Base-by-base conservation (phyloP, 1,284 basidiomycete genomes). In the Rhizoctonia solani region DNA sequence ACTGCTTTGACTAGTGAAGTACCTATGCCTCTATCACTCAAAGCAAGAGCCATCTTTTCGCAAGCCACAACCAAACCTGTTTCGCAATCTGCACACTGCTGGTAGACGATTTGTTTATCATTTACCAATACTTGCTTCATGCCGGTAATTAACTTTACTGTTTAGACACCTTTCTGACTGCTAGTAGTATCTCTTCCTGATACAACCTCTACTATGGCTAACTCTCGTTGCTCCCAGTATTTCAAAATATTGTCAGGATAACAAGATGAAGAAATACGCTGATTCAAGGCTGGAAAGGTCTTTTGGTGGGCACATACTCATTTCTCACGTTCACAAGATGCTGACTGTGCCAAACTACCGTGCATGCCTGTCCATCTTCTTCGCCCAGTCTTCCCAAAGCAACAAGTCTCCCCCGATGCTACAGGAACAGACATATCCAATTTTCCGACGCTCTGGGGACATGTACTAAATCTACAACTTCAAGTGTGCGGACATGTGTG, bases 21-120 rank as follows among this genome's bases (percentile, higher is more conserved):
- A 82, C 85, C 29, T 79, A 74, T 1, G 80, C 81, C n/a, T 75
- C 76, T 0, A 77, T 3, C 44, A 69, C 27, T 21, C n/a, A 30
- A 72, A 71, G 71, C 72, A 44, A 84, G 82, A 58, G 84, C 89
- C 46, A 88, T 89, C 44, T 92, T 92, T 76, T 89, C 89, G 23
- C 81, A 88, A 67, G 90, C 92, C 73, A 81, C 84, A 1, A 83
- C 85, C 13, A 53, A 52, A 14, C 29, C 65, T 13, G 66, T 50
- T 16, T 69, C 66, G 34, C 68, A 79, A 80, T 50, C 71, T 65
- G 30, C n/a, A 78, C 81, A 69, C 83, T 37, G 75, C 80, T 39
- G 75, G 76, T 19, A n/a, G n/a, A n/a, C 85, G 2, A 86, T 92
- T 75, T 88, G 89, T 4, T 85, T 92, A n/a, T n/a, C n/a, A n/a